A percentile compares a stretch with the other conserved stretches of the same genome.
Conservation (phyloP, 352 stramenopile species). For the Bremia lactucae region DNA sequence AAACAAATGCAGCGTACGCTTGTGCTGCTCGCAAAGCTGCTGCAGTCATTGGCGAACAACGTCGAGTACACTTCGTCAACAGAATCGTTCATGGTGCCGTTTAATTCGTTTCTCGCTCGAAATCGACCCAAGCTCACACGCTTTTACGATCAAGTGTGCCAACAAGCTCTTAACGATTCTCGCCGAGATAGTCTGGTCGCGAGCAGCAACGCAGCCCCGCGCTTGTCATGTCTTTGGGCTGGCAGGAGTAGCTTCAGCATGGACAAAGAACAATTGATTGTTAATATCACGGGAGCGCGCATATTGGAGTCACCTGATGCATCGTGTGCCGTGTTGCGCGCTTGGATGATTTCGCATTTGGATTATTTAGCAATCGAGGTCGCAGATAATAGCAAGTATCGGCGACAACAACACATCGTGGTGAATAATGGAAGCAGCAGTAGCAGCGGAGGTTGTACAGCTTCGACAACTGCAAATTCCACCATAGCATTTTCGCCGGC, state of each 20-base stretch:
- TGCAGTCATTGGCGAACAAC: conserved; percentile 76
- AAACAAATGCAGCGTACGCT: conserved; percentile 53
- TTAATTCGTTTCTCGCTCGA: conserved; percentile 53
- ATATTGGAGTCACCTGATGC: conserved; percentile 34
- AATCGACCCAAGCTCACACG: conserved; percentile 47
- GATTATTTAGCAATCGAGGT: conserved; percentile 40
- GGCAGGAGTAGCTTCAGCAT: conserved; percentile 26
- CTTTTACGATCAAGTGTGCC: conserved; percentile 73
- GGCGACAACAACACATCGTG: conserved; percentile 28
- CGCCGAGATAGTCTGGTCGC: conserved; percentile 53
- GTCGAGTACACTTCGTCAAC: conserved; percentile 47
- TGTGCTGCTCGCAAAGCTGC: conserved; percentile 68
- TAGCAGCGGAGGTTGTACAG: conserved; percentile 12
- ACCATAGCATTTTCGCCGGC: conserved; percentile 16
- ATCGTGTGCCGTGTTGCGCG: conserved; percentile 32
- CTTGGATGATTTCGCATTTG: conserved; percentile 41
- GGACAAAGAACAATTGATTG: conserved; percentile 22
- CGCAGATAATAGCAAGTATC: conserved; percentile 39
- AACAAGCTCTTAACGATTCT: conserved; percentile 49
- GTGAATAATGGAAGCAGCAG: conserved; percentile 22
- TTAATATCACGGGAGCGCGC: conserved; percentile 27
- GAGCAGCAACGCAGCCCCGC: conserved; percentile 42
- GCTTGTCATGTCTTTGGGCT: conserved; percentile 54
- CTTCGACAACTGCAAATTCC: conserved; percentile 15
- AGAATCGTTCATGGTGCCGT: conserved; percentile 71